These are phyloP conservation scores for Coemansia javaensis DNA, from an alignment of 192 early-diverging fungal species.

Conservation along the genomic window DNA sequence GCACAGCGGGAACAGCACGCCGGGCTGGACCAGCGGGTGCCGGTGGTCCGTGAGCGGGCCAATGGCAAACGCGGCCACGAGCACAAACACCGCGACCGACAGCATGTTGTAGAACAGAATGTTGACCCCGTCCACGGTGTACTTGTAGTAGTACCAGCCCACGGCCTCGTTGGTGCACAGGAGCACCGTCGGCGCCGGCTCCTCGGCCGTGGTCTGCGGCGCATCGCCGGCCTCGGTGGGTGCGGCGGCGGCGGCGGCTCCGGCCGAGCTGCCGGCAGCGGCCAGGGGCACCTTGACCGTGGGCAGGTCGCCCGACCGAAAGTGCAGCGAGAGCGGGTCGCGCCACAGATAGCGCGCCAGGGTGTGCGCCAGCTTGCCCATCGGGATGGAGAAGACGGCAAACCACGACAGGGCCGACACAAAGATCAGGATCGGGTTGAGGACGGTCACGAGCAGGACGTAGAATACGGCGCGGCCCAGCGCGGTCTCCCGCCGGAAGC, in stretches of 20 bases:
- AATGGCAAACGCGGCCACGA: slow-evolving; percentile 75
- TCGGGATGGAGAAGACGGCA: slow-evolving; percentile 82
- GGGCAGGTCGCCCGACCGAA: slow-evolving; percentile 57
- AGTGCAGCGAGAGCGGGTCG: slow-evolving; percentile 70
- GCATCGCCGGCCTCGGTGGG: background rate
- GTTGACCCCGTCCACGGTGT: slow-evolving; percentile 94
- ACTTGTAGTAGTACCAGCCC: slow-evolving; percentile 95
- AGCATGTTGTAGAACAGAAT: slow-evolving; percentile 94
- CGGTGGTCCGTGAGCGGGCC: slow-evolving; percentile 49
- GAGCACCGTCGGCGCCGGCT: slow-evolving; percentile 56
- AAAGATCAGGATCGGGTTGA: slow-evolving; percentile 73
- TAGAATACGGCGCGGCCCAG: slow-evolving; percentile 32
- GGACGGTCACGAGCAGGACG: slow-evolving; percentile 19
- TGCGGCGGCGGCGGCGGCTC: background rate
- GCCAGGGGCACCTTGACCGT: slow-evolving; percentile 34
- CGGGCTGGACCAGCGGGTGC: slow-evolving; percentile 55
- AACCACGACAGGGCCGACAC: slow-evolving; percentile 80
- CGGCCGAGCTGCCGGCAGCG: background rate
- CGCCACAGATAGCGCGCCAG: slow-evolving; percentile 71
- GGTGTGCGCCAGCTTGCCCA: slow-evolving; percentile 88
- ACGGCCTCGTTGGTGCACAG: slow-evolving; percentile 85
- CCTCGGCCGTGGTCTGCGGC: slow-evolving; percentile 11
- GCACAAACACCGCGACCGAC: slow-evolving; percentile 74
- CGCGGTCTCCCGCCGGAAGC: slow-evolving; percentile 21
- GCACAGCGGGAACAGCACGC: slow-evolving; percentile 63